Percentiles rank a stretch among this genome's conserved stretches.
phyloP scores from a whole-genome alignment of 768 basidiomycete species.

The Leccinum obscurum region DNA sequence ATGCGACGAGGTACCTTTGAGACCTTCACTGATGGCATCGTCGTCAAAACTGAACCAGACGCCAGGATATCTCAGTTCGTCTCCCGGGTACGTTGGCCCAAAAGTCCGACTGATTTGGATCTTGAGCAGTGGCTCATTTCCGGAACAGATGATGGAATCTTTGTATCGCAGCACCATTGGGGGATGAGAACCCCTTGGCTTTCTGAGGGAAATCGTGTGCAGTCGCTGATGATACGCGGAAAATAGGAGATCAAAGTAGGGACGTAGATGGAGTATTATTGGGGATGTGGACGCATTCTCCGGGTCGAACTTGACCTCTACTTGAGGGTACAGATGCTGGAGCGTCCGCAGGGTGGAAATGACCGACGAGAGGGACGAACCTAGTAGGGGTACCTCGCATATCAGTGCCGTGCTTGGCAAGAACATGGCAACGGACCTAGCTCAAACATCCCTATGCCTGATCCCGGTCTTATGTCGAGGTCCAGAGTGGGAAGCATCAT shows the following conservation, averaged over 20 bases:
- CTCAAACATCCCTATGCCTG: conserved; percentile 76
- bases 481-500: conserved; percentile 70
- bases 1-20: conserved; percentile 44
- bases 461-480: conserved; percentile 73
- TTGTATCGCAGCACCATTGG: conserved; percentile 71
- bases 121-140: conserved; percentile 58
- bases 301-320: conserved; percentile 82
- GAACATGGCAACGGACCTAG: conserved; percentile 46
- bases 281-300: conserved; percentile 70
- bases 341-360: conserved; percentile 66
- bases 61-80: conserved; percentile 79
- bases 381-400: conserved; percentile 36
- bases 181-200: conserved; percentile 64
- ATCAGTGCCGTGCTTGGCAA: conserved; percentile 1
- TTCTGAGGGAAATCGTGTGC: conserved; percentile 73
- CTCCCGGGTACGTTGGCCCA: conserved; percentile 80
- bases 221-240: conserved; percentile 77
- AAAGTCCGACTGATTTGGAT: conserved; percentile 70
- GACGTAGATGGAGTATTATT: conserved; percentile 74
- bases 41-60: conserved; percentile 85
- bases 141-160: conserved; percentile 59
- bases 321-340: conserved; percentile 72
- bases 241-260: conserved; percentile 84
- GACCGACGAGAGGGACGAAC: conserved; percentile 76
- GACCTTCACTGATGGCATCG: conserved; percentile 56